A percentile compares a stretch with the other conserved stretches of the same genome.
phyloP scores from a whole-genome alignment of 805 yeast species.

The Starmerella powellii region DNA sequence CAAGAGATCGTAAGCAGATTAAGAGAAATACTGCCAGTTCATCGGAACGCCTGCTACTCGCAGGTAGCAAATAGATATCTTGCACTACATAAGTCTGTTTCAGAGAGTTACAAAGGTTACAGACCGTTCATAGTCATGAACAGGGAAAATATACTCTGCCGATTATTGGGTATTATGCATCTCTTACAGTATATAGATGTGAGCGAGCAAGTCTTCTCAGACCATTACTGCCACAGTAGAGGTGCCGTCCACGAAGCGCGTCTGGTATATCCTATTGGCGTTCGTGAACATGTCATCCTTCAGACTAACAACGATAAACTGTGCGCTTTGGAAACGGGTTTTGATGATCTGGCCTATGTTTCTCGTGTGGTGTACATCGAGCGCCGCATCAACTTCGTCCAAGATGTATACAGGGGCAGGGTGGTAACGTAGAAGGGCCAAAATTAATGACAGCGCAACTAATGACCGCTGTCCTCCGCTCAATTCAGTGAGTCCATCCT shows the following conservation, averaged over 20 bases:
- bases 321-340: constrained; percentile 89
- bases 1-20: not conserved
- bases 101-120: too few relatives aligned
- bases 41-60: too few relatives aligned
- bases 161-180: too few relatives aligned
- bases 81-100: too few relatives aligned
- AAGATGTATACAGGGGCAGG: constrained; percentile 98
- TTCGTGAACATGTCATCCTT: constrained; percentile 98
- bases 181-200: too few relatives aligned
- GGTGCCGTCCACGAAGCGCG: constrained; percentile 91
- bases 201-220: not conserved
- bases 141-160: too few relatives aligned
- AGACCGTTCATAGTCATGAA: too few relatives aligned
- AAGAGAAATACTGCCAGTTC: too few relatives aligned
- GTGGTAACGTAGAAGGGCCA: constrained; percentile 83
- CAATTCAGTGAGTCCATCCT: constrained; percentile 83
- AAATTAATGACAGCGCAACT: constrained; percentile 79
- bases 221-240: constrained; percentile 15
- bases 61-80: too few relatives aligned
- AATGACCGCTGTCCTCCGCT: constrained; percentile 96
- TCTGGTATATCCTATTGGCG: constrained; percentile 87
- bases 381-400: constrained; percentile 97
- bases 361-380: constrained; percentile 93
- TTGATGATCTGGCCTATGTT: constrained; percentile 94
- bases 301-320: constrained; percentile 88